Evolutionary conservation across 1,139 yeast genomes (phyloP).

Genomic region (Magnusiomyces tetraspermus): DNA sequence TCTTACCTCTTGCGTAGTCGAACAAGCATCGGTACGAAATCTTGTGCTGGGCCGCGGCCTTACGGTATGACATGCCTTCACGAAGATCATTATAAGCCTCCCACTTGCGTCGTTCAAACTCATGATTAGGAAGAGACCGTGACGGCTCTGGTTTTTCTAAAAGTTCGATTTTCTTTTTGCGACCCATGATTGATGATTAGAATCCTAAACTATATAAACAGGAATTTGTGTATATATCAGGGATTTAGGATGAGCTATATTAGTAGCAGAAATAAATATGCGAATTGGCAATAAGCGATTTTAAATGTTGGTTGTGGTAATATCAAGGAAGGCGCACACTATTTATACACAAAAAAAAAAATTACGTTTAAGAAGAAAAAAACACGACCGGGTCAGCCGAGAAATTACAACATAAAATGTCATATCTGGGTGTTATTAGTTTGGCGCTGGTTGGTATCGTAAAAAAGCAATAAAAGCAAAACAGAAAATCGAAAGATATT

Average conservation of each 20-base stretch:
- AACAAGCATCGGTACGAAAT: constrained; percentile 11
- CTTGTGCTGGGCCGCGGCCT: constrained; percentile 9
- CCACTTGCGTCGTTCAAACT: constrained; percentile 11
- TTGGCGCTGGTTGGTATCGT: neutral
- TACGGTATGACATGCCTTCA: constrained; percentile 8
- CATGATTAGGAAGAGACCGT: constrained; percentile 4
- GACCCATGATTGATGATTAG: constrained; percentile 3
- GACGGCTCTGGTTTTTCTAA: constrained; percentile 6
- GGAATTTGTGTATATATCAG: neutral
- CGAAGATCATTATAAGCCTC: constrained; percentile 10
- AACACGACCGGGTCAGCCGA: neutral
- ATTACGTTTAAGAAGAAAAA: too few species aligned
- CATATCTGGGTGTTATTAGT: neutral
- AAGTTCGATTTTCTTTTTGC: constrained; percentile 7
- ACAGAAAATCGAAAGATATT: neutral
- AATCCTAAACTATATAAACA: too few species aligned
- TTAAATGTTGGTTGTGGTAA: neutral
- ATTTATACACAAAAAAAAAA: neutral
- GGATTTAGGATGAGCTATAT: neutral
- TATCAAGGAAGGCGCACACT: neutral
- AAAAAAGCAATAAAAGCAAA: too few species aligned
- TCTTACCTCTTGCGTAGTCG: constrained; percentile 10
- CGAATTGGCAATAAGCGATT: too few species aligned
- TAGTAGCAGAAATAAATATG: neutral
- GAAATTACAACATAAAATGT: neutral